Evolutionary conservation across 805 yeast species (phyloP).

Genomic region (Ascoidea asiatica): DNA sequence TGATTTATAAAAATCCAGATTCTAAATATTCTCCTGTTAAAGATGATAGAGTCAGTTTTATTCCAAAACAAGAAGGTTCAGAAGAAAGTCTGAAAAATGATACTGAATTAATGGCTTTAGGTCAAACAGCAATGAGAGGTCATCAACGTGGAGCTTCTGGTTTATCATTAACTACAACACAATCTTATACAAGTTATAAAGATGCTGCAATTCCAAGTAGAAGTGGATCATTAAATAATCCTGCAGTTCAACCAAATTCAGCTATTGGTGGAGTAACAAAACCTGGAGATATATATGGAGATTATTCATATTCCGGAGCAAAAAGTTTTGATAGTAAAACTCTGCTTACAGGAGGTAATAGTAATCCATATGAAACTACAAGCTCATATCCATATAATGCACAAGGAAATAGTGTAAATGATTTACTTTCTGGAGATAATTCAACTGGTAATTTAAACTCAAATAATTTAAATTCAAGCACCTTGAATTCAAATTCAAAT

Average conservation of each 20-base stretch:
- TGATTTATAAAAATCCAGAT: constrained; percentile 86
- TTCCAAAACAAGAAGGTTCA: constrained; percentile 45
- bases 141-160: constrained; percentile 6
- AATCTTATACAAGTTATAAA: background rate
- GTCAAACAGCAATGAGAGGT: constrained; percentile 9
- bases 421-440: background rate
- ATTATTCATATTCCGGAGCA: background rate
- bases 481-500: too few relatives aligned
- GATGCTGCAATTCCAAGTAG: too few relatives aligned
- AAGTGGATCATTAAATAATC: background rate
- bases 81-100: constrained; percentile 12
- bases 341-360: too few relatives aligned
- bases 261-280: background rate
- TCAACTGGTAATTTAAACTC: too few relatives aligned
- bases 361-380: background rate
- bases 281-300: background rate
- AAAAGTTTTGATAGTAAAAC: too few relatives aligned
- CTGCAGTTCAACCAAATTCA: background rate
- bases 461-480: too few relatives aligned
- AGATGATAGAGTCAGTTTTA: constrained; percentile 93
- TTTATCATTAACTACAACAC: background rate
- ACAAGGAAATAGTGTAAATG: background rate
- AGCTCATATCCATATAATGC: background rate
- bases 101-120: constrained; percentile 10
- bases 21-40: constrained; percentile 90